phyloP scores from a whole-genome alignment of 768 basidiomycete genomes.

The Stropharia rugosoannulata region DNA sequence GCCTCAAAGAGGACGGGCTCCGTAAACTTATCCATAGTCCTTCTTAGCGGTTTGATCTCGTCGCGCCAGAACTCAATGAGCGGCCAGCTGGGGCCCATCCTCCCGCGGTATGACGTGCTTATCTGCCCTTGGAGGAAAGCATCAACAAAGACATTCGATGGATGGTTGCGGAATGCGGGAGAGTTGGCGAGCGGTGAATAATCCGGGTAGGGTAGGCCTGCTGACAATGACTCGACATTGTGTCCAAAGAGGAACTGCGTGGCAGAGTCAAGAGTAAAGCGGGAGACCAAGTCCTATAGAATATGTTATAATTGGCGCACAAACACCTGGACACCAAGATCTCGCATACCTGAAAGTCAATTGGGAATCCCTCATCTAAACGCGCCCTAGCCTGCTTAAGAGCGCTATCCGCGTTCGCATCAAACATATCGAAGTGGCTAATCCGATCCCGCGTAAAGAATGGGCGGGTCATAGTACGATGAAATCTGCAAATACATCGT shows the following conservation, averaged over 20 bases:
- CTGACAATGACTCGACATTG: conserved; percentile 47
- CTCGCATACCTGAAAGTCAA: conserved; percentile 57
- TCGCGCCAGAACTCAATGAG: conserved; percentile 49
- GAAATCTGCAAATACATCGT: conserved; percentile 38
- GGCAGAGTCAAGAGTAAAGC: conserved; percentile 65
- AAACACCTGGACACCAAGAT: neutral
- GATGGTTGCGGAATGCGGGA: conserved; percentile 23
- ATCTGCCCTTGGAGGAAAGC: conserved; percentile 53
- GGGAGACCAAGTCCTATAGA: conserved; percentile 38
- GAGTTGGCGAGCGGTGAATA: conserved; percentile 28
- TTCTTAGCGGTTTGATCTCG: conserved; percentile 35
- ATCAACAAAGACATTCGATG: conserved; percentile 40
- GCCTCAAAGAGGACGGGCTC: conserved; percentile 39
- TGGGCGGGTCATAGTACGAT: conserved; percentile 64
- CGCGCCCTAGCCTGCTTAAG: conserved; percentile 43
- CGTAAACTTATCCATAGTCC: conserved; percentile 41
- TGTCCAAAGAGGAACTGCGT: conserved; percentile 60
- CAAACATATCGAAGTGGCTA: conserved; percentile 61
- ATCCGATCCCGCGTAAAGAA: conserved; percentile 64
- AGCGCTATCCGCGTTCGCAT: conserved; percentile 47
- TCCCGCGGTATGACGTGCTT: conserved; percentile 34
- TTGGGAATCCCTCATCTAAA: conserved; percentile 42
- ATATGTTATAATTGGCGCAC: neutral
- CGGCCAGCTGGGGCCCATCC: conserved; percentile 49
- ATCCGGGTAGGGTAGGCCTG: conserved; percentile 49